A percentile compares a stretch with the other conserved stretches of the same genome.
phyloP scores from a whole-genome alignment of 139 green algal species.

The Micromonas pusilla region DNA sequence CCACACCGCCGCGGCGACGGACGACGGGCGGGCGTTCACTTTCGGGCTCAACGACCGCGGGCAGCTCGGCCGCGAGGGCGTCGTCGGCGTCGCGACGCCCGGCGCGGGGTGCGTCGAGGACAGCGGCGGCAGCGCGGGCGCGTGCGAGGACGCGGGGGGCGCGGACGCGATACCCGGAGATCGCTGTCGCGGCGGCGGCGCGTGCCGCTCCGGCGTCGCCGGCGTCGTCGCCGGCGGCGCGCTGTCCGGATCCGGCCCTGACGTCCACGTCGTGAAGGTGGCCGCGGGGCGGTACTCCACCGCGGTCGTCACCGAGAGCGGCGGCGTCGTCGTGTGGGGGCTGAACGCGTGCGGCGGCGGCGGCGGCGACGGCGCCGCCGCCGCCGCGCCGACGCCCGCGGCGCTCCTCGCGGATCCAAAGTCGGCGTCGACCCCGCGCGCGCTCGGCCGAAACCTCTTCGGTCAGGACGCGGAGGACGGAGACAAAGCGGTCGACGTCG shows the following conservation, averaged over 20 bases:
- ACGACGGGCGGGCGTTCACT: conserved; percentile 42
- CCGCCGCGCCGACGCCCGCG: conserved; percentile 14
- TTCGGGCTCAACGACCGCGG: conserved; percentile 66
- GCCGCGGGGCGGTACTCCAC: conserved; percentile 49
- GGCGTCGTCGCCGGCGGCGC: background rate
- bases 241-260: background rate
- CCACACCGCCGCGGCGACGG: conserved; percentile 43
- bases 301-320: conserved; percentile 27
- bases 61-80: conserved; percentile 48
- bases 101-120: background rate
- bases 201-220: conserved; percentile 1
- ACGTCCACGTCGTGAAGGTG: conserved; percentile 31
- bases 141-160: background rate
- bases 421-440: conserved; percentile 26
- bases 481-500: conserved; percentile 27
- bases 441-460: no score
- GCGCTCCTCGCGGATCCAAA: conserved; percentile 13
- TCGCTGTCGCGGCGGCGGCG: background rate
- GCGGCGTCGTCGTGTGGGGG: conserved; percentile 41
- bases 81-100: background rate
- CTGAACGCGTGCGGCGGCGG: conserved; percentile 41
- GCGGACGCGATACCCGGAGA: background rate
- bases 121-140: background rate
- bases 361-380: background rate
- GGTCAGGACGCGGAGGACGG: no score